Evolutionary conservation across 257 asterid genomes (phyloP).

Genomic region (Solanum raphanifolium): DNA sequence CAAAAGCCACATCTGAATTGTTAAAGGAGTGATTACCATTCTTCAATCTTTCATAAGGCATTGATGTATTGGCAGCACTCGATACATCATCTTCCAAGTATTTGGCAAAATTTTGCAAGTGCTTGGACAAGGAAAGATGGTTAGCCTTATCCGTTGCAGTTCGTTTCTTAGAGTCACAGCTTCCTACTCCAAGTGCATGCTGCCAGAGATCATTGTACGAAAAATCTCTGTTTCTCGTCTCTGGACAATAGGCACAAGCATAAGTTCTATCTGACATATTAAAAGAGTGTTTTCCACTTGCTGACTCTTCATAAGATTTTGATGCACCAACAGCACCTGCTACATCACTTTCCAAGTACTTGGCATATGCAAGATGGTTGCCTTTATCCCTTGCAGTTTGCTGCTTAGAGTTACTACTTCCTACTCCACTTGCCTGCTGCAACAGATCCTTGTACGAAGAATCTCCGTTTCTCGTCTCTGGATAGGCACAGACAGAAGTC

Average conservation of each 20-base stretch:
- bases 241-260: slow-evolving; percentile 74
- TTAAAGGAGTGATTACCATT: slow-evolving; percentile 44
- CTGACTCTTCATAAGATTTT: slow-evolving; percentile 26
- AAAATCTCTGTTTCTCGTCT: slow-evolving; percentile 40
- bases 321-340: slow-evolving; percentile 33
- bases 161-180: slow-evolving; percentile 43
- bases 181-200: slow-evolving; percentile 55
- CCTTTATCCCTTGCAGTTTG: slow-evolving; percentile 47
- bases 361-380: slow-evolving; percentile 60
- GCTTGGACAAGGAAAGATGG: slow-evolving; percentile 65
- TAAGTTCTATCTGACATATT: slow-evolving; percentile 40
- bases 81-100: slow-evolving; percentile 38
- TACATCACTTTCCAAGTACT: slow-evolving; percentile 46
- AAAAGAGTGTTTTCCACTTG: slow-evolving; percentile 46
- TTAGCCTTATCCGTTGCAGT: slow-evolving; percentile 45
- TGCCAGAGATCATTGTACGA: slow-evolving; percentile 54
- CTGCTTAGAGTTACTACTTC: slow-evolving; percentile 38
- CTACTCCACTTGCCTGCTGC: slow-evolving; percentile 68
- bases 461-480: slow-evolving; percentile 44
- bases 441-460: slow-evolving; percentile 46
- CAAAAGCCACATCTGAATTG: slow-evolving; percentile 35
- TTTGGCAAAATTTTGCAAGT: slow-evolving; percentile 24
- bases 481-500: slow-evolving; percentile 61
- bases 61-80: slow-evolving; percentile 29
- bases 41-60: slow-evolving; percentile 34